Percentiles rank a stretch among this genome's conserved stretches.
Conservation (phyloP, 2,329 filamentous ascomycete genomes). For the Venturia asperata region DNA sequence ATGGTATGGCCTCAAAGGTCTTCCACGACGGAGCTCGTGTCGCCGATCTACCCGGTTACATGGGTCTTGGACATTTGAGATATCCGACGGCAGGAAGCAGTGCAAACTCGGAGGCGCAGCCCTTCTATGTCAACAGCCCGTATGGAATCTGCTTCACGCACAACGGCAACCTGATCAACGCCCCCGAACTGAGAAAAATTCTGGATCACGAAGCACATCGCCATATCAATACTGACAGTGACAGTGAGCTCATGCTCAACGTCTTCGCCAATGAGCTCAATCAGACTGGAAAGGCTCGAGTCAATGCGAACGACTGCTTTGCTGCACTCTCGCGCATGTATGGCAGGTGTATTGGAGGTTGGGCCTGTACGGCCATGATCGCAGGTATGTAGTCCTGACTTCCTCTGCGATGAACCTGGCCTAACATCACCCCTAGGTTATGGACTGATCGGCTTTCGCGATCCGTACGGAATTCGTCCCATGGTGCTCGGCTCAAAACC, state of each 20-base stretch:
- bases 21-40: constrained; percentile 73
- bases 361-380: constrained; percentile 75
- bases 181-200: constrained; percentile 59
- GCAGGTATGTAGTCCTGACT: constrained; percentile 46
- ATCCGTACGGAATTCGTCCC: constrained; percentile 75
- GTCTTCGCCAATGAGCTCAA: constrained; percentile 78
- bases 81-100: constrained; percentile 87
- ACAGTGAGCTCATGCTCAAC: constrained; percentile 83
- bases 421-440: constrained; percentile 45
- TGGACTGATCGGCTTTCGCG: constrained; percentile 71
- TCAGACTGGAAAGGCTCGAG: constrained; percentile 72
- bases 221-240: constrained; percentile 85
- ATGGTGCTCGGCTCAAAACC: constrained; percentile 69
- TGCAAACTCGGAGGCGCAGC: constrained; percentile 78
- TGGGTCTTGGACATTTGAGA: constrained; percentile 78
- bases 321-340: constrained; percentile 66
- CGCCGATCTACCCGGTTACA: constrained; percentile 69
- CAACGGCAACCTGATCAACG: constrained; percentile 86
- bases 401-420: background rate
- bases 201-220: constrained; percentile 73
- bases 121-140: constrained; percentile 83
- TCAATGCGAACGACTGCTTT: constrained; percentile 73
- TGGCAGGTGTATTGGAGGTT: constrained; percentile 63
- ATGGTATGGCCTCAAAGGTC: constrained; percentile 78
- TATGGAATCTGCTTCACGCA: constrained; percentile 76